These are phyloP conservation scores for Acorus gramineus DNA, from an alignment of 106 monocot species.

Conservation along the genomic window DNA sequence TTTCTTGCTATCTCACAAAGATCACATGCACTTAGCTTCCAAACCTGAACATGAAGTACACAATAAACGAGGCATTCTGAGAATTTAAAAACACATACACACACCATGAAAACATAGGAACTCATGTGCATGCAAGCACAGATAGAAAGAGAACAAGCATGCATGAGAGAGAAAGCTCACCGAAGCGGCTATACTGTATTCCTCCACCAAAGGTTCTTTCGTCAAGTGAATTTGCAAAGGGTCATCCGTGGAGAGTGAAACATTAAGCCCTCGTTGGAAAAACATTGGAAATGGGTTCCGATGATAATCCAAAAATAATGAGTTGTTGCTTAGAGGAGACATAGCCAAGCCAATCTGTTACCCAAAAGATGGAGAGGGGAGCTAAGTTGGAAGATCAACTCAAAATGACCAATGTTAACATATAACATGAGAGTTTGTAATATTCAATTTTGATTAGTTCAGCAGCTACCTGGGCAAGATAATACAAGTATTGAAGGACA, in stretches of 20 bases:
- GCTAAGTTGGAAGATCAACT: no score
- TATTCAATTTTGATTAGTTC: background rate
- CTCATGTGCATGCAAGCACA: no score
- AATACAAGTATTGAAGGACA: constrained; percentile 94
- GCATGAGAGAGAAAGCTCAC: constrained; percentile 30
- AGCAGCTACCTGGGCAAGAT: constrained; percentile 78
- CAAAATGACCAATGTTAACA: background rate
- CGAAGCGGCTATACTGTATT: constrained; percentile 98
- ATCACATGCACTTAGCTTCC: constrained; percentile 95
- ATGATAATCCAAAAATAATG: constrained; percentile 91
- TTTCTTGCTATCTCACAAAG: constrained; percentile 94
- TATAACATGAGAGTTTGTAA: background rate
- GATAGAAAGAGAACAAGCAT: no score
- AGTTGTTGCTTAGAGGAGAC: constrained; percentile 98
- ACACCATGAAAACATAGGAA: no score
- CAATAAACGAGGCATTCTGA: background rate
- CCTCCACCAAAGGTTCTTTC: constrained; percentile 95
- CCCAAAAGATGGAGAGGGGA: no score
- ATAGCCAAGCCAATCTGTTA: constrained; percentile 95
- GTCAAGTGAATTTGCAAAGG: constrained; percentile 96
- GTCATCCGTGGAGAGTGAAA: constrained; percentile 95
- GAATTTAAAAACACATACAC: no score
- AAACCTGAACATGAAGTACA: constrained; percentile 43
- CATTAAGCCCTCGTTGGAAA: constrained; percentile 87
- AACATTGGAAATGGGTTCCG: constrained; percentile 89